Percentiles rank a stretch among this genome's conserved stretches.
Conservation (phyloP, 2,329 filamentous ascomycete genomes). For the Fusarium sp. region DNA sequence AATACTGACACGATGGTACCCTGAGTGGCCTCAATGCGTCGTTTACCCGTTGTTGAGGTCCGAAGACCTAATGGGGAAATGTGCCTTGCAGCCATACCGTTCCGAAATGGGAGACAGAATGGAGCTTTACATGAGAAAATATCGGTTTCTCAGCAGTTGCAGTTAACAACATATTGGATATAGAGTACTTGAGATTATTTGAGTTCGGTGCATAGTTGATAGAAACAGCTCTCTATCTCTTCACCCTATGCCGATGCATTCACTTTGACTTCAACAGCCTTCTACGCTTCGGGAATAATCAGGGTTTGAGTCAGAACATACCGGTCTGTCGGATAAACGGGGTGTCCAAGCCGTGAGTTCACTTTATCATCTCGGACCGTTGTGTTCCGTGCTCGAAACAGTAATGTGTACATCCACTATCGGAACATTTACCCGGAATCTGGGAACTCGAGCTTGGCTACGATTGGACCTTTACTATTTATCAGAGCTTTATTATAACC, state of each 20-base stretch:
- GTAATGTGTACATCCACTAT: background rate
- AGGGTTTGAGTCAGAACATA: background rate
- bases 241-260: too few species aligned
- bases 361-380: background rate
- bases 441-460: background rate
- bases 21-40: background rate
- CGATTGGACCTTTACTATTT: background rate
- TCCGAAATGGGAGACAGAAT: background rate
- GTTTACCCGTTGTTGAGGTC: background rate
- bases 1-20: background rate
- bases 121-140: too few species aligned
- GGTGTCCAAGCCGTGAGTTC: background rate
- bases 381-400: background rate
- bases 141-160: accelerated
- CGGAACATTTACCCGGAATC: background rate
- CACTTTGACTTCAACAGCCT: too few species aligned
- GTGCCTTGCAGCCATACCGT: too few species aligned
- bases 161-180: too few species aligned
- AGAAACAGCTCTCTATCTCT: too few species aligned
- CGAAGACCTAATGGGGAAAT: background rate
- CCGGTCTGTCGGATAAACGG: background rate
- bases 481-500: background rate
- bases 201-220: background rate
- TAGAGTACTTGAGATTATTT: too few species aligned
- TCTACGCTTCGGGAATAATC: background rate